Evolutionary conservation across 179 eudicot species (phyloP).

Genomic region (Heliamphora pulchella): DNA sequence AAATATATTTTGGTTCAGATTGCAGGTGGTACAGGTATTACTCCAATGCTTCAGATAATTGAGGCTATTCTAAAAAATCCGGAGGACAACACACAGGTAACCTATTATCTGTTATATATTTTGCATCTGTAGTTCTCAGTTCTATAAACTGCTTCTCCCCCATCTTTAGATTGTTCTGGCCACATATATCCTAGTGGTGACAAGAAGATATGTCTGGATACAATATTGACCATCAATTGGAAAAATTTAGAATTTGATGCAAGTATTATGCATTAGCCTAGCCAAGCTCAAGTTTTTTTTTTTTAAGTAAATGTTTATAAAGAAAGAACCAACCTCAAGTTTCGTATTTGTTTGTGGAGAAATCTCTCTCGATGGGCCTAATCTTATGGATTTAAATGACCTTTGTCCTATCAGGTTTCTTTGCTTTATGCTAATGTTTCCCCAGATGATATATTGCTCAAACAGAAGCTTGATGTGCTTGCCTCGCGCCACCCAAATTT

Average conservation of each 20-base stretch:
- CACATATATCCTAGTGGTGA: not conserved
- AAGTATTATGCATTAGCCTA: not conserved
- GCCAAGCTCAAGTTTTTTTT: not conserved
- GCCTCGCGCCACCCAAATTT: conserved; percentile 86
- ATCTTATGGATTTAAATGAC: not conserved
- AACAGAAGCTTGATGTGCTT: conserved; percentile 82
- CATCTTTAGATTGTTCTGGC: not conserved
- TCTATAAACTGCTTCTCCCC: not conserved
- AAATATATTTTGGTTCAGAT: conserved; percentile 39
- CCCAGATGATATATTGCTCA: conserved; percentile 87
- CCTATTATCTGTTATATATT: conserved; percentile 15
- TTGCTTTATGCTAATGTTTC: conserved; percentile 83
- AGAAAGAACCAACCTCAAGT: no score
- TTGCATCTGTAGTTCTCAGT: conserved; percentile 7
- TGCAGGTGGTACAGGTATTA: conserved; percentile 93
- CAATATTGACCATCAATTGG: not conserved
- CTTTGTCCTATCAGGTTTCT: conserved; percentile 51
- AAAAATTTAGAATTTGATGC: not conserved
- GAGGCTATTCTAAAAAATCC: conserved; percentile 89
- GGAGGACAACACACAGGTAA: conserved; percentile 81
- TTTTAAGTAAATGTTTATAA: no score
- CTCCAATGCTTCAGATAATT: conserved; percentile 95
- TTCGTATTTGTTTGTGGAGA: no score
- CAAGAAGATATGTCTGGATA: not conserved
- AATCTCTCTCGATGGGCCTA: not conserved